These are phyloP conservation scores for Xylaria sp. DNA, from an alignment of 2,329 filamentous ascomycete species.

Conservation along the genomic window DNA sequence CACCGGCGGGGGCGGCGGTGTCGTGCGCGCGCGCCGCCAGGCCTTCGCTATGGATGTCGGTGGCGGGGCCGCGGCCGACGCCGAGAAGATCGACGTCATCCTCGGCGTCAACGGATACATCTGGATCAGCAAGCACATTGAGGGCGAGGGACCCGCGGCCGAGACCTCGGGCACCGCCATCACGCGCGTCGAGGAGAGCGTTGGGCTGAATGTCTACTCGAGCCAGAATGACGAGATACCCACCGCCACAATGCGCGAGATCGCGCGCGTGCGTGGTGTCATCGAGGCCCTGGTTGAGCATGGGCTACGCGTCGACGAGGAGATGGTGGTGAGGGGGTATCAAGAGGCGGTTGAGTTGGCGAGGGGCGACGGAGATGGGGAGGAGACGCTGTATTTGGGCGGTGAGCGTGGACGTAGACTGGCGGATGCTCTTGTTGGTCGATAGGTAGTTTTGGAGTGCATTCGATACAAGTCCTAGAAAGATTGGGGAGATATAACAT, in stretches of 20 bases:
- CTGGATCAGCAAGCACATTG: slow-evolving; percentile 88
- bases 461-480: no score
- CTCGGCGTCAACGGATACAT: slow-evolving; percentile 97
- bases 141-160: slow-evolving; percentile 61
- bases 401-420: slow-evolving; percentile 65
- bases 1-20: slow-evolving; percentile 84
- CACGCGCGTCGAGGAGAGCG: slow-evolving; percentile 87
- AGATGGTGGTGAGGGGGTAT: slow-evolving; percentile 85
- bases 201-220: slow-evolving; percentile 87
- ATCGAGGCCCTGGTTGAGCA: slow-evolving; percentile 85
- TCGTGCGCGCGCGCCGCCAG: slow-evolving; percentile 85
- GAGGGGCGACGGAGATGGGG: slow-evolving; percentile 64
- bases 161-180: slow-evolving; percentile 68
- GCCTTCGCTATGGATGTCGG: slow-evolving; percentile 78
- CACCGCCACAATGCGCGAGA: slow-evolving; percentile 82
- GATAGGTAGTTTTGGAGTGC: slow-evolving; percentile 26
- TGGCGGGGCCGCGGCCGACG: slow-evolving; percentile 51
- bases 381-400: slow-evolving; percentile 69
- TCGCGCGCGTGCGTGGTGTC: slow-evolving; percentile 82
- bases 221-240: slow-evolving; percentile 92
- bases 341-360: slow-evolving; percentile 81
- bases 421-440: slow-evolving; percentile 54
- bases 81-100: slow-evolving; percentile 81
- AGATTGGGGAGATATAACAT: background rate
- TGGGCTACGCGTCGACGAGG: slow-evolving; percentile 87